Conservation (phyloP, 768 basidiomycete species). For the Hypsizygus marmoreus region DNA sequence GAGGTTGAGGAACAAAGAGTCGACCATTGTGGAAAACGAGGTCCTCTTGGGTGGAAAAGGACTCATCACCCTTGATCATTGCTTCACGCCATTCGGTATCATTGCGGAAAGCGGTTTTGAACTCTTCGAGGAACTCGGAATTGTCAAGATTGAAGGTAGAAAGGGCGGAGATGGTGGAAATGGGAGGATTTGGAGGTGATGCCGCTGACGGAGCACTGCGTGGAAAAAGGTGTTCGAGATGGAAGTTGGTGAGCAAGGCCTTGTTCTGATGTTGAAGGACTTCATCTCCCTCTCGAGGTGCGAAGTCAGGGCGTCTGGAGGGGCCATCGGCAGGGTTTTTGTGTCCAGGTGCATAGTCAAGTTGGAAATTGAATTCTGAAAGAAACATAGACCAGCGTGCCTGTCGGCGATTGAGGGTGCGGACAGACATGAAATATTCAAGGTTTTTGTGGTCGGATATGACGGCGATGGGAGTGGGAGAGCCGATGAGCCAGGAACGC, state of each 20-base stretch:
- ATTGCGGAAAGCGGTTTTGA: constrained; percentile 25
- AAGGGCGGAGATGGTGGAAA: no score
- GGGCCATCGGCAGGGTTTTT: constrained; percentile 32
- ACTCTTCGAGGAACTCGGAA: constrained; percentile 23
- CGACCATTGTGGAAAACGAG: constrained; percentile 25
- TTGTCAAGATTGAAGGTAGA: constrained; percentile 25
- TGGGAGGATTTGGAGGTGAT: no score
- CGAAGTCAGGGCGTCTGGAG: constrained; percentile 30
- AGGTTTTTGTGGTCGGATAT: constrained; percentile 42
- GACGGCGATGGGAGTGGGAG: constrained; percentile 22
- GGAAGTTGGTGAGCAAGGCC: constrained; percentile 27
- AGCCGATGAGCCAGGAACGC: constrained; percentile 33
- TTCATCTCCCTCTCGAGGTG: constrained; percentile 30
- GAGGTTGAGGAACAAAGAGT: constrained; percentile 18
- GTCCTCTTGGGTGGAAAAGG: constrained; percentile 19
- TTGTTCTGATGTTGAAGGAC: constrained; percentile 19
- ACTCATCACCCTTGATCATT: constrained; percentile 13
- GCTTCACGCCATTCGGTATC: constrained; percentile 28
- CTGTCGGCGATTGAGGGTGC: constrained; percentile 44
- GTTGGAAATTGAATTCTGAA: constrained; percentile 36
- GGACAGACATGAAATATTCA: constrained; percentile 41
- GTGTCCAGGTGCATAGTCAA: constrained; percentile 30
- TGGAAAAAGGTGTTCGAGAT: constrained; percentile 26
- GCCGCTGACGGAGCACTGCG: no score
- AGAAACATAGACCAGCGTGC: constrained; percentile 48